These are phyloP conservation scores for Thelonectria blattea DNA, from an alignment of 2,329 filamentous ascomycete genomes.

Conservation along the genomic window DNA sequence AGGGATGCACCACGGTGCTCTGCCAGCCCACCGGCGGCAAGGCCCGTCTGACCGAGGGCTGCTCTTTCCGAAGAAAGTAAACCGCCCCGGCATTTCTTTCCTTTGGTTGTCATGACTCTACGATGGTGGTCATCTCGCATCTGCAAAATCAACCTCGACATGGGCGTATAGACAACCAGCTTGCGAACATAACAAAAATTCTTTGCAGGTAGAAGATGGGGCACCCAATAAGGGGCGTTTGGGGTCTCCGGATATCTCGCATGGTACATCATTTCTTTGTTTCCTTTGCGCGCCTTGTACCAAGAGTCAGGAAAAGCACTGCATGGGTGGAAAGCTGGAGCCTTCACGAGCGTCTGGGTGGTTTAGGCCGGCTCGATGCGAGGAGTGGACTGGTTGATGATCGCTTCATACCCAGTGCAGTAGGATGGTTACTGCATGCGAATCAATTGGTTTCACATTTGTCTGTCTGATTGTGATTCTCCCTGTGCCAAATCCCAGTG, in stretches of 20 bases:
- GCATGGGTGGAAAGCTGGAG: constrained; percentile 66
- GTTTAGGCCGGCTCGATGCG: constrained; percentile 49
- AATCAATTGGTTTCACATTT: constrained; percentile 66
- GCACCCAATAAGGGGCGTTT: constrained; percentile 72
- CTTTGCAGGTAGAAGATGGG: constrained; percentile 79
- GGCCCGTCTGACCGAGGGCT: constrained; percentile 98
- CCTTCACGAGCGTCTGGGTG: constrained; percentile 62
- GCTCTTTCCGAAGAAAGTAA: constrained; percentile 99
- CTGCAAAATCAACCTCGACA: constrained; percentile 59
- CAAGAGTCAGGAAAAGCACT: constrained; percentile 53
- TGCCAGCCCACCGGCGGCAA: constrained; percentile 99
- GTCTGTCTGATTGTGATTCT: no score
- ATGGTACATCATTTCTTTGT: constrained; percentile 61
- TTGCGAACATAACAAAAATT: constrained; percentile 52
- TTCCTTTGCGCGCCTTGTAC: constrained; percentile 54
- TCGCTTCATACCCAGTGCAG: constrained; percentile 65
- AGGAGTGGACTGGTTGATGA: constrained; percentile 69
- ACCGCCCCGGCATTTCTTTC: constrained; percentile 59
- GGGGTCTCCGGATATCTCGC: constrained; percentile 83
- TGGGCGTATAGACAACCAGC: constrained; percentile 57
- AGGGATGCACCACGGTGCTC: constrained; percentile 98
- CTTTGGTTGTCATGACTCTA: constrained; percentile 57
- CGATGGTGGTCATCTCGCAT: constrained; percentile 63
- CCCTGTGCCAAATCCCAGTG: constrained; percentile 30
- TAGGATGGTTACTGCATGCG: constrained; percentile 59